These are phyloP conservation scores for Fraxinus ornus DNA, from an alignment of 305 asterid species.

Conservation along the genomic window DNA sequence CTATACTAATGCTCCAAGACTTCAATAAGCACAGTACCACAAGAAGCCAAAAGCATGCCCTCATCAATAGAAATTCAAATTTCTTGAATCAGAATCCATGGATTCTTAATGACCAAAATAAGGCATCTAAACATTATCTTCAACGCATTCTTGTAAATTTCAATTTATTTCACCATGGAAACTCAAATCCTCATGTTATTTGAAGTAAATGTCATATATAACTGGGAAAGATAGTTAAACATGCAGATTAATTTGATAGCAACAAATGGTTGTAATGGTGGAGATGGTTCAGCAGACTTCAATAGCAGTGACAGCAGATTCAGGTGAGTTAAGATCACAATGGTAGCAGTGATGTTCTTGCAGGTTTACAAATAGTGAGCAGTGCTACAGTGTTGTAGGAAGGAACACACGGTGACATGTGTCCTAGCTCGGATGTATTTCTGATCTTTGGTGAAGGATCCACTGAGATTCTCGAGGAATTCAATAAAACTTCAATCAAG, in stretches of 20 bases:
- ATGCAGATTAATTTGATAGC: background rate
- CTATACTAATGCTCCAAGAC: background rate
- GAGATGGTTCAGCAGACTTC: background rate
- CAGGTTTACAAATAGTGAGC: background rate
- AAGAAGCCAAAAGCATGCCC: background rate
- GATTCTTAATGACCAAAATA: background rate
- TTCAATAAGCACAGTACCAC: background rate
- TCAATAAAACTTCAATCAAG: background rate
- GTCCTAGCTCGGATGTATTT: background rate
- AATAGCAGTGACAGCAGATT: background rate
- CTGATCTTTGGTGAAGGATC: background rate
- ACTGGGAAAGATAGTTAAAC: background rate
- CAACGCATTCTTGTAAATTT: background rate
- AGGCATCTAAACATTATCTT: background rate
- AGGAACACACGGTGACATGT: background rate
- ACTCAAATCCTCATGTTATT: background rate
- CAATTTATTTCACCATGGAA: background rate
- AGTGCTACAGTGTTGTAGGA: background rate
- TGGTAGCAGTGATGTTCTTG: background rate
- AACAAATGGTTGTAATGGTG: background rate
- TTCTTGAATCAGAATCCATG: background rate
- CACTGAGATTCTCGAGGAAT: background rate
- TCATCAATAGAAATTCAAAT: background rate
- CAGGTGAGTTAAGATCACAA: background rate
- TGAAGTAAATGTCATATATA: background rate